phyloP scores from a whole-genome alignment of 441 rosid species.

The Erodium trifolium region DNA sequence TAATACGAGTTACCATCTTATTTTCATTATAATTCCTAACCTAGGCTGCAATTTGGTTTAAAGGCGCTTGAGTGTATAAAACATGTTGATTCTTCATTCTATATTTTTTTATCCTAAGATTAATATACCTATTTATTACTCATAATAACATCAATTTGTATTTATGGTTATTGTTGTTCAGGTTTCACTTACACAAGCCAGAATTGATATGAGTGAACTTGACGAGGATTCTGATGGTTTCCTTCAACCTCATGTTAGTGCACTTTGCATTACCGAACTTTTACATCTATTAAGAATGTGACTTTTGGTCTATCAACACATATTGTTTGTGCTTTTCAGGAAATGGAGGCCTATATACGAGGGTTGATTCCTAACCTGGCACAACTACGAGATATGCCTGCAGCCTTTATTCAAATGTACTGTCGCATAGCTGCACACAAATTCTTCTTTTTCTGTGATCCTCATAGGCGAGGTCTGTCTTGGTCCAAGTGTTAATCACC shows the following conservation, averaged over 20 bases:
- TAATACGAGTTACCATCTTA: no score
- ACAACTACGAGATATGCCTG: conserved; percentile 88
- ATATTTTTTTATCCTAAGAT: neutral
- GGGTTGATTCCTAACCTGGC: conserved; percentile 98
- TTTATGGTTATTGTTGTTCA: conserved; percentile 29
- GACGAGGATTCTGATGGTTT: conserved; percentile 99
- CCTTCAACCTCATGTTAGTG: conserved; percentile 69
- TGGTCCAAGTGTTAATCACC: neutral
- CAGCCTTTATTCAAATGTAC: conserved; percentile 75
- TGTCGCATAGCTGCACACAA: conserved; percentile 96
- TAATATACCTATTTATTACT: neutral
- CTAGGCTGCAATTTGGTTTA: no score
- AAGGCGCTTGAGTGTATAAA: no score
- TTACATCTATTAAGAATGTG: conserved; percentile 7
- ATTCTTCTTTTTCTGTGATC: conserved; percentile 99
- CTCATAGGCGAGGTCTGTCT: conserved; percentile 83
- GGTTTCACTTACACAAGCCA: conserved; percentile 99
- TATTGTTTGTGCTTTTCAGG: conserved; percentile 38
- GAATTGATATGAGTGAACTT: conserved; percentile 99
- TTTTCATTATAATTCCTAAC: no score
- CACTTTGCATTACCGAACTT: conserved; percentile 11
- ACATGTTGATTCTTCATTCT: no score
- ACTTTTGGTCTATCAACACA: neutral
- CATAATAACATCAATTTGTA: neutral
- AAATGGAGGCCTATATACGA: conserved; percentile 92